Base-by-base conservation (phyloP, 1,284 basidiomycete genomes). In the Cryptococcus sp. region DNA sequence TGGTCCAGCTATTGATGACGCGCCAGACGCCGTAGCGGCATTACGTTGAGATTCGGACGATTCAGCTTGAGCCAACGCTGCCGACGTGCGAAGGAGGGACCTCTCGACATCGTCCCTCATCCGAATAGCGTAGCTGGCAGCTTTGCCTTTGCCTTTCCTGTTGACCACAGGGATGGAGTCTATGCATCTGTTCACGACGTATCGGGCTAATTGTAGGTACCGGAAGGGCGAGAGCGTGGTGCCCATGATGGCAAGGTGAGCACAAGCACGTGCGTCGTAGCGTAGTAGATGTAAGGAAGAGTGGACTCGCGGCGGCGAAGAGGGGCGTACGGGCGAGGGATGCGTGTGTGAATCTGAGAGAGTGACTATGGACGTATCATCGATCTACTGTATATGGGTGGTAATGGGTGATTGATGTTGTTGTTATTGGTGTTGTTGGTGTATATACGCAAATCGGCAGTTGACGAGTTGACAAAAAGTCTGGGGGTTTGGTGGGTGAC, bases 181-280 rank as follows among this genome's bases (percentile, higher is more conserved):
- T n/a, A 72, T 51, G 68, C 74, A 78, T 58, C 66, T 65, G 41
- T 72, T 67, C 20, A 74, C 41, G 4, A 72, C 56, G 53, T 77
- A 77, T 47, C 71, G 67, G 8, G 70, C 75, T 25, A 76, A 38
- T 52, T 72, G 72, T 41, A 74, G 57, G 54, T 76, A 74, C 47
- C 73, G 65, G 57, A 74, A 74, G 15, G 76, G 76, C 3, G 72
- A 72, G 35, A 75, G 66, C n/a, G 74, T 72, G 2, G 71, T 69
- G 25, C 69, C 67, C 66, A 70, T 70, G 47, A 16, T 35, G 44
- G 35, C 25, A 22, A 19, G 23, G 6, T 13, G 42, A 31, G 20
- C 31, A 31, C 31, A 3, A n/a, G 42, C 42, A 22, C n/a, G 42
- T n/a, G 42, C 22, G 42, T n/a, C 8, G 42, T n/a, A n/a, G 42